A percentile compares a stretch with the other conserved stretches of the same genome.
These are phyloP conservation scores for Trichoderma aggressivum DNA, from an alignment of 2,329 filamentous ascomycete species.

Conservation along the genomic window DNA sequence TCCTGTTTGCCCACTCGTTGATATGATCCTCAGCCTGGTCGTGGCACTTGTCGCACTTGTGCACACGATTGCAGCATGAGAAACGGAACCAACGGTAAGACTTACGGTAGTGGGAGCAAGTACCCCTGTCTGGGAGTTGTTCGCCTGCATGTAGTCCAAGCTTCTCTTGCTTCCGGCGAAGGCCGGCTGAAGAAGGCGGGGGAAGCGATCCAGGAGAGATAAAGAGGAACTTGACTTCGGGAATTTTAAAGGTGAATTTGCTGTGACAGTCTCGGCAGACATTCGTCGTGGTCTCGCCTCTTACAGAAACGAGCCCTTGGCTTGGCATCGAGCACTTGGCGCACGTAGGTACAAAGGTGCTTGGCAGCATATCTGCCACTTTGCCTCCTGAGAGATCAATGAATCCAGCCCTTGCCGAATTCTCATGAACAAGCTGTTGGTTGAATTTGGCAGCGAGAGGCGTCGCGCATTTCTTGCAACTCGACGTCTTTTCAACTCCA, in stretches of 20 bases:
- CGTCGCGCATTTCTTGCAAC: slow-evolving; percentile 59
- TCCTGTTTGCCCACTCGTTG: slow-evolving; percentile 78
- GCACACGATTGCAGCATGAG: slow-evolving; percentile 57
- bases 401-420: slow-evolving; percentile 74
- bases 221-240: slow-evolving; percentile 72
- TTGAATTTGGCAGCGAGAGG: slow-evolving; percentile 55
- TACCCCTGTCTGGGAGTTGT: slow-evolving; percentile 50
- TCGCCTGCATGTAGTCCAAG: slow-evolving; percentile 57
- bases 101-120: slow-evolving; percentile 57
- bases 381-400: slow-evolving; percentile 73
- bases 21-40: slow-evolving; percentile 67
- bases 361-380: slow-evolving; percentile 72
- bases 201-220: slow-evolving; percentile 55
- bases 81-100: slow-evolving; percentile 64
- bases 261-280: slow-evolving; percentile 76
- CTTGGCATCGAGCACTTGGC: slow-evolving; percentile 68
- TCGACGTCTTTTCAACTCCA: slow-evolving; percentile 46
- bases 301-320: slow-evolving; percentile 66
- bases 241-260: slow-evolving; percentile 76
- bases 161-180: slow-evolving; percentile 48
- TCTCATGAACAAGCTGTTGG: slow-evolving; percentile 67
- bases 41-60: slow-evolving; percentile 70
- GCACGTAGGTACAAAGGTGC: slow-evolving; percentile 76
- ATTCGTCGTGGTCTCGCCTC: slow-evolving; percentile 69
- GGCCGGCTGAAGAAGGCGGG: slow-evolving; percentile 39